phyloP scores from a whole-genome alignment of 306 rosid genomes.

The Cucumis hystrix region DNA sequence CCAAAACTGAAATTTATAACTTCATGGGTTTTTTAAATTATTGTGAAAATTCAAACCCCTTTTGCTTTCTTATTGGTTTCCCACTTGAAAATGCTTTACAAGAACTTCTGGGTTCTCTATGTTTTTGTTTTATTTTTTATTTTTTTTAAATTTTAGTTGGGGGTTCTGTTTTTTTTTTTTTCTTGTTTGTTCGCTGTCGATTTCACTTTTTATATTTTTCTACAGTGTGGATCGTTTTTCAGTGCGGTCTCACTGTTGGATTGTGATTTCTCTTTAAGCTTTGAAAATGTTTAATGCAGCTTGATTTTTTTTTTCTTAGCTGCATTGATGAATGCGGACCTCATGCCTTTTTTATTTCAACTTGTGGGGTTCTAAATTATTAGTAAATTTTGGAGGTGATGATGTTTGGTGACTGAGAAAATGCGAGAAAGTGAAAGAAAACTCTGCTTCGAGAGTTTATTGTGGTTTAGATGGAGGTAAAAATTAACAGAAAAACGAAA shows the following conservation, averaged over 20 bases:
- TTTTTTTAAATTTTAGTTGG: neutral
- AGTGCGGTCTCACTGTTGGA: conserved; percentile 1
- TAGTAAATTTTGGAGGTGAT: neutral
- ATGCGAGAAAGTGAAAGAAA: neutral
- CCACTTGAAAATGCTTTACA: neutral
- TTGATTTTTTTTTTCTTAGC: neutral
- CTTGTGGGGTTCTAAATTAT: neutral
- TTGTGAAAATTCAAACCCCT: neutral
- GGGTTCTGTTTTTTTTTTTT: neutral
- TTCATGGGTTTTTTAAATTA: neutral
- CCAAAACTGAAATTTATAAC: neutral
- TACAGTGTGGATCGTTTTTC: neutral
- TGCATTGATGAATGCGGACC: neutral
- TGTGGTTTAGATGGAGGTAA: neutral
- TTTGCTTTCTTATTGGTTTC: neutral
- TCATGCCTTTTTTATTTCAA: neutral
- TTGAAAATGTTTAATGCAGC: neutral
- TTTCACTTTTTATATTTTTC: neutral
- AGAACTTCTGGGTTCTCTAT: neutral
- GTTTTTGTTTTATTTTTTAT: neutral
- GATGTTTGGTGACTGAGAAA: neutral
- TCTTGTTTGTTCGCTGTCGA: neutral
- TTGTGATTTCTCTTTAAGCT: neutral
- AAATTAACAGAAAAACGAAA: neutral
- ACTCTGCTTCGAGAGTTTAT: neutral